Conservation (phyloP, 2,329 filamentous ascomycete species). For the Clathrospora elynae region DNA sequence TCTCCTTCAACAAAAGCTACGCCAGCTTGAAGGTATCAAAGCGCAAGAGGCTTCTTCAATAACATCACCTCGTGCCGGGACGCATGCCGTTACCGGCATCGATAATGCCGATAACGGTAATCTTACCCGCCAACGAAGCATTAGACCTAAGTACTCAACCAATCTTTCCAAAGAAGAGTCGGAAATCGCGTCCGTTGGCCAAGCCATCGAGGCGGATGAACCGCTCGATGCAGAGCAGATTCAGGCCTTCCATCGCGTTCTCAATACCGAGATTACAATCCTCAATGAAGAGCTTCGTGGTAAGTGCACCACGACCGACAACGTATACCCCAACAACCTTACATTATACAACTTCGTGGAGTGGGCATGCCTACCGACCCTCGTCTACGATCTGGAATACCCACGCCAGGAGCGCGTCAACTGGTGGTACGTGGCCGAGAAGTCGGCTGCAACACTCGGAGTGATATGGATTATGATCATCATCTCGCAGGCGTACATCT, state of each 20-base stretch:
- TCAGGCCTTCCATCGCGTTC: constrained; percentile 65
- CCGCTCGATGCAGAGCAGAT: constrained; percentile 68
- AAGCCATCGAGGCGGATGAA: constrained; percentile 64
- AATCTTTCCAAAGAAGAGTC: constrained; percentile 55
- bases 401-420: constrained; percentile 71
- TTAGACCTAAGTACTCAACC: constrained; percentile 49
- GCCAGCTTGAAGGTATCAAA: constrained; percentile 62
- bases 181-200: constrained; percentile 65
- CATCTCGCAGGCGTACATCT: constrained; percentile 76
- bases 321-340: constrained; percentile 72
- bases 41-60: constrained; percentile 51
- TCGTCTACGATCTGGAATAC: constrained; percentile 81
- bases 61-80: constrained; percentile 12
- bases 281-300: constrained; percentile 69
- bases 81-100: constrained; percentile 21
- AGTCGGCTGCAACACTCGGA: constrained; percentile 71
- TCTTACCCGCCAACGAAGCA: constrained; percentile 37
- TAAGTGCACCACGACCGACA: constrained; percentile 57
- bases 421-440: constrained; percentile 77
- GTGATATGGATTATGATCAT: constrained; percentile 80
- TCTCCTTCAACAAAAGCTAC: constrained; percentile 57
- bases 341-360: constrained; percentile 69
- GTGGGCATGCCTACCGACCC: constrained; percentile 74
- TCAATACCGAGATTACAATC: constrained; percentile 69
- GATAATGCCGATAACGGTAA: constrained; percentile 12